A percentile compares a stretch with the other conserved stretches of the same genome.
phyloP scores from a whole-genome alignment of 768 basidiomycete species.

The Lyophyllum semitale region DNA sequence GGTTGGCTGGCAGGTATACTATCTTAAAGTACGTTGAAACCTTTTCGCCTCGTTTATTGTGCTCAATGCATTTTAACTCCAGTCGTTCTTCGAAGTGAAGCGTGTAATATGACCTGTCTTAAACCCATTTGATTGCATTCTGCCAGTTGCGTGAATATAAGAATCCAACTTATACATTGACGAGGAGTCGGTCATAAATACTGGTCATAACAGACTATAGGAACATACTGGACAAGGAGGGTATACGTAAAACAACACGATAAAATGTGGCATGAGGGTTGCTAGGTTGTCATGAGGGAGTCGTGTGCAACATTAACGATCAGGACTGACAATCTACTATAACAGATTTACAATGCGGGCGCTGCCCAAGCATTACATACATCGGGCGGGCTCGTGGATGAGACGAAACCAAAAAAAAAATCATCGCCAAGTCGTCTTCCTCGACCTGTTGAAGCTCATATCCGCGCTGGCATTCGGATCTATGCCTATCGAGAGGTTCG shows the following conservation, averaged over 20 bases:
- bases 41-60: constrained; percentile 1
- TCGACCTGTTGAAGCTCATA: constrained; percentile 44
- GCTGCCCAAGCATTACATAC: constrained; percentile 9
- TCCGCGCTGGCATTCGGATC: constrained; percentile 42
- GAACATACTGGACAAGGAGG: constrained; percentile 9
- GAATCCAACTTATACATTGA: constrained; percentile 2
- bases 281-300: constrained; percentile 9
- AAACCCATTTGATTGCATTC: constrained; percentile 1
- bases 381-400: constrained; percentile 2
- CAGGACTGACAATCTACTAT: constrained; percentile 12
- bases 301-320: constrained; percentile 11
- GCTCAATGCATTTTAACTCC: constrained; percentile 4
- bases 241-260: constrained; percentile 23
- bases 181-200: neutral
- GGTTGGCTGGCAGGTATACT: constrained; percentile 97
- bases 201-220: constrained; percentile 7
- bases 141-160: neutral
- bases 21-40: constrained; percentile 71
- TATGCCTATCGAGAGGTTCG: constrained; percentile 31
- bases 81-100: constrained; percentile 92
- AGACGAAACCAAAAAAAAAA: constrained; percentile 8
- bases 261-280: constrained; percentile 18
- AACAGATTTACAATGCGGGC: constrained; percentile 17
- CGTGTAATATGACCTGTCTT: constrained; percentile 67
- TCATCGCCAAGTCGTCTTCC: constrained; percentile 64